Percentiles rank a stretch among this genome's conserved stretches.
Conservation (phyloP, 2,329 filamentous ascomycete species). For the Coniochaeta sp. region DNA sequence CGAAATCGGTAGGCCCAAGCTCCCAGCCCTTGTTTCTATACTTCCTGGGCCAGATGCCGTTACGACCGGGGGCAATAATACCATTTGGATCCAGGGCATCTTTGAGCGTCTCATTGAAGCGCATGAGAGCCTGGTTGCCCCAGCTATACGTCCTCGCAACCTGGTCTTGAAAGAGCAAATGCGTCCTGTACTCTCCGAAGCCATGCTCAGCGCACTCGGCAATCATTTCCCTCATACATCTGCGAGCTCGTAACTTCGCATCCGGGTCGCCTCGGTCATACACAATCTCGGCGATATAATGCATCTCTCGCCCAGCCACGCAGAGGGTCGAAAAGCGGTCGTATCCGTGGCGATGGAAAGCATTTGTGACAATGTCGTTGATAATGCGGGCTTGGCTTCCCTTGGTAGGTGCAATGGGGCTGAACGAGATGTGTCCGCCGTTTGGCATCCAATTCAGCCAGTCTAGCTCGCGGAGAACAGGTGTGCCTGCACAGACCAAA, state of each 20-base stretch:
- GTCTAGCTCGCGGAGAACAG: conserved; percentile 28
- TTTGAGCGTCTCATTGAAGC: conserved; percentile 35
- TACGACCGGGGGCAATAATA: conserved; percentile 26
- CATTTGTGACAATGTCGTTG: conserved; percentile 29
- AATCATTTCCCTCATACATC: conserved; percentile 26
- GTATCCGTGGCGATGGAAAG: conserved; percentile 34
- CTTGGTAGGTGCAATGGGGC: conserved; percentile 40
- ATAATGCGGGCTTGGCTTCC: conserved; percentile 37
- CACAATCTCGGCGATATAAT: conserved; percentile 47
- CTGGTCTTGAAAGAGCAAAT: conserved; percentile 38
- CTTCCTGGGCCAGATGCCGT: conserved; percentile 26
- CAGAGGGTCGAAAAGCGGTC: conserved; percentile 44
- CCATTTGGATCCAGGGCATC: conserved; percentile 34
- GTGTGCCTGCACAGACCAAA: conserved; percentile 25
- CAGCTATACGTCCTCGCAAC: conserved; percentile 38
- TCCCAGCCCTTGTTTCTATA: conserved; percentile 23
- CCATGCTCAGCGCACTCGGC: conserved; percentile 31
- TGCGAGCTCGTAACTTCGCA: conserved; percentile 23
- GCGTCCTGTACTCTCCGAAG: conserved; percentile 39
- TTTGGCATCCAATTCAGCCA: conserved; percentile 45
- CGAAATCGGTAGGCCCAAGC: conserved; percentile 14
- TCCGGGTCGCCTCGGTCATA: conserved; percentile 37
- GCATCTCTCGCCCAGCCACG: conserved; percentile 45
- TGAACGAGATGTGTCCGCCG: conserved; percentile 43
- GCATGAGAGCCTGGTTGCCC: conserved; percentile 31